Evolutionary conservation across 164 flowering plant genomes (phyloP).

Genomic region (Stephania yunnanensis): DNA sequence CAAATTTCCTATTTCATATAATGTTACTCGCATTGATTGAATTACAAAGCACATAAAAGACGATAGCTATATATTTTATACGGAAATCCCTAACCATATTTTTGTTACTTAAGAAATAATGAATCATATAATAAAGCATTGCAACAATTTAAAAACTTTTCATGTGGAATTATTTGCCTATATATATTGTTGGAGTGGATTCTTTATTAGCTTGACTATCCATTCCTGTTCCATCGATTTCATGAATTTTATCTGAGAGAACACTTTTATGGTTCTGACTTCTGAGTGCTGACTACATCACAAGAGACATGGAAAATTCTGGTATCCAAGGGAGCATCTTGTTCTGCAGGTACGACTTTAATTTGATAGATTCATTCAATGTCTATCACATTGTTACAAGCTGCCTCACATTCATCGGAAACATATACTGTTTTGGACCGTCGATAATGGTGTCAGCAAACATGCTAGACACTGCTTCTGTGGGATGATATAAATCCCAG

Average conservation of each 20-base stretch:
- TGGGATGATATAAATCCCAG: conserved; percentile 86
- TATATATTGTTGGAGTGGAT: too few species aligned
- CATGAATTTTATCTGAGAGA: not conserved
- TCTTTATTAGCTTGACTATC: not conserved
- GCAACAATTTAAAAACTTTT: too few species aligned
- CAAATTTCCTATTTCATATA: too few species aligned
- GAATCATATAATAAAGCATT: too few species aligned
- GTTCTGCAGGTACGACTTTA: not conserved
- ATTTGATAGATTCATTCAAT: not conserved
- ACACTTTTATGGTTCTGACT: not conserved
- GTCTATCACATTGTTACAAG: conserved; percentile 21
- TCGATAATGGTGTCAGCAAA: conserved; percentile 32
- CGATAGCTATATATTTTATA: too few species aligned
- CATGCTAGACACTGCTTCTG: conserved; percentile 43
- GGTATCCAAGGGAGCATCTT: not conserved
- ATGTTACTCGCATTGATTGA: too few species aligned
- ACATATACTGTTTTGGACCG: conserved; percentile 31
- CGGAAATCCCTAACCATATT: too few species aligned
- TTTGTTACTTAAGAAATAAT: too few species aligned
- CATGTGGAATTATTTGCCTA: not conserved
- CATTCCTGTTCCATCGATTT: not conserved
- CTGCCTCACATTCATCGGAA: conserved; percentile 46
- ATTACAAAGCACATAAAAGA: too few species aligned
- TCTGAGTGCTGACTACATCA: not conserved
- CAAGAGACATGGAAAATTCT: not conserved